These are phyloP conservation scores for Globisporangium spiculum DNA, from an alignment of 352 stramenopile species.

Conservation along the genomic window DNA sequence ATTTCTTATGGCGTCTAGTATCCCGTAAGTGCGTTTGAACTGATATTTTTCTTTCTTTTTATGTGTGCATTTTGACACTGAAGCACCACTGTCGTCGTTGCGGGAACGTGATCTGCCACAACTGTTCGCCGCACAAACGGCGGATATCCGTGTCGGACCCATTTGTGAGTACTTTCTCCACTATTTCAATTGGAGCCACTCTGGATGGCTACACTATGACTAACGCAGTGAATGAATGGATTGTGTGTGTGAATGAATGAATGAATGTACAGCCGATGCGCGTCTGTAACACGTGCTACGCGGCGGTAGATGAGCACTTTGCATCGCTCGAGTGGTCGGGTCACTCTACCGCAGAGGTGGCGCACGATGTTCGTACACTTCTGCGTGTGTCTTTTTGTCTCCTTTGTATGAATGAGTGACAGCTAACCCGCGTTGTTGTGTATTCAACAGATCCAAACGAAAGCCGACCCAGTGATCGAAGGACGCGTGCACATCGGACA, in stretches of 20 bases:
- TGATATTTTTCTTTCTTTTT: neutral
- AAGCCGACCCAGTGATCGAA: constrained; percentile 76
- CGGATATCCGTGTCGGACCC: constrained; percentile 77
- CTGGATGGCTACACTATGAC: neutral
- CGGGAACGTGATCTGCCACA: constrained; percentile 84
- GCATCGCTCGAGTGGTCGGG: constrained; percentile 82
- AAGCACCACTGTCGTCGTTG: constrained; percentile 83
- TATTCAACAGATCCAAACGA: constrained; percentile 44
- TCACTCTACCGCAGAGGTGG: constrained; percentile 63
- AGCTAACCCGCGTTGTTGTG: neutral
- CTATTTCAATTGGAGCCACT: neutral
- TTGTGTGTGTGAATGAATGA: neutral
- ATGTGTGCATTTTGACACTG: neutral
- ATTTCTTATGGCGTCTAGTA: neutral
- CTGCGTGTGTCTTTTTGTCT: neutral
- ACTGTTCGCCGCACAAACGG: constrained; percentile 84
- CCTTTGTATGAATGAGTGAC: neutral
- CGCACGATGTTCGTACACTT: constrained; percentile 5
- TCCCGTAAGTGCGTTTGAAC: neutral
- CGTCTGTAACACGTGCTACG: constrained; percentile 86
- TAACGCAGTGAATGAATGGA: neutral
- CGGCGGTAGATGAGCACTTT: constrained; percentile 82
- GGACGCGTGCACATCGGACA: constrained; percentile 81
- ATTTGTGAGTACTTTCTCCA: constrained; percentile 51
- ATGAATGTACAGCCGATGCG: constrained; percentile 58